Evolutionary conservation across 2,329 filamentous ascomycete species (phyloP), one percentile per base, ranked within the genome.

Genomic region (Phialocephala subalpina): DNA sequence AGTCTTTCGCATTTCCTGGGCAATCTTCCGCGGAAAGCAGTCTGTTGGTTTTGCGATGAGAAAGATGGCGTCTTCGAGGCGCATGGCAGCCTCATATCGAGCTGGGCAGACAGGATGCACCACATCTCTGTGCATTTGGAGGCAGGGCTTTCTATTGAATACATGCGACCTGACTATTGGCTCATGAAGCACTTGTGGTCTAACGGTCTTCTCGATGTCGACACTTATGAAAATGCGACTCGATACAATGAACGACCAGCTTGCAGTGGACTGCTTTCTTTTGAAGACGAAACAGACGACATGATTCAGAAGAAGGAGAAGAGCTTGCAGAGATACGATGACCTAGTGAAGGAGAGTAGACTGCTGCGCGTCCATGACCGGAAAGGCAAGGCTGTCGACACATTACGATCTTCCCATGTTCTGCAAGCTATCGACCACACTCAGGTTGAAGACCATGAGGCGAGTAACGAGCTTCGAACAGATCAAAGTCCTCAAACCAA

Each of bases 11-110:
- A 76, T 0, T 84, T 86, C 67, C 1, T 40, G 0, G 38, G 73
- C 3, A 63, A 20, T 0, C 79, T 81, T 6, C 79, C 82, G 2
- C 9, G 12, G 0, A 69, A 69, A 12, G 77, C 78, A 4, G 61
- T 79, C 0, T 88, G 86, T 70, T 85, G 82, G 80, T 87, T 85
- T 66, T 88, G 86, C 70, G 77, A 82, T 62, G 67, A 69, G 11
- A 61, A 64, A 20, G 52, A 53, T 14, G 49, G 11, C 9, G 29
- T 53, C 36, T 67, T 71, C 36, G 25, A 56, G 11, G 61, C 63
- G 29, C 11, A 56, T 2, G 20, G 42, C 2, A 58, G 74, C 60
- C 63, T 63, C 1, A 8, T 22, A 12, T 11, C 11, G n/a, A 73
- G 64, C 47, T 77, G 72, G 72, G 36, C 33, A 0, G 20, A 68